Evolutionary conservation across 208 protist species (phyloP), one percentile per base, ranked within the genome.

Genomic region (Ichthyophonus hoferi): DNA sequence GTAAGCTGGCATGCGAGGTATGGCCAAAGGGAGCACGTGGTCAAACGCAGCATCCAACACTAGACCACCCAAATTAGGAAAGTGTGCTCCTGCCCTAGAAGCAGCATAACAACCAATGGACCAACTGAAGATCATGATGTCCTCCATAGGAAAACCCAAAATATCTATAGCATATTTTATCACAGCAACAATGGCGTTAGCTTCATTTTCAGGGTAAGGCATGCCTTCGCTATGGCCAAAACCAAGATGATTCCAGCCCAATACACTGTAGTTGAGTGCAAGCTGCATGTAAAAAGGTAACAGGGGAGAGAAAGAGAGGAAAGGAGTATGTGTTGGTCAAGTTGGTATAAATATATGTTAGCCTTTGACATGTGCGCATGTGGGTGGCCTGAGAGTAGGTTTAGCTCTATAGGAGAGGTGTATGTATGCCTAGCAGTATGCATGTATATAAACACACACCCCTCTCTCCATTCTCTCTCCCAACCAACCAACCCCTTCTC

Each of bases 11-110:
- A 90, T 87, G 2, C 67, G 79, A 24, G 2, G 1, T 1, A 83
- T 12, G 1, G 83, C 89, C 3, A 90, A 58, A 1, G 58, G 82
- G 17, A 83, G 81, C 2, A 90, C 79, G 34, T 79, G 40, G 67
- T 90, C 89, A 83, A 90, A 90, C 24, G 89, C 42, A 12, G 89
- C 89, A 82, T 90, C 89, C 40, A 90, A n/a, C 14, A 90, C 40
- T 0, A 90, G n/a, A 43, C 81, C 79, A n/a, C 39, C 12, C 40
- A 90, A 38, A 17, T 42, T 2, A 17, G 81, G 89, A 41, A 79
- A 83, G 7, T 81, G 35, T 24, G 37, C 67, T 33, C 42, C 89
- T 12, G 83, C 81, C 24, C 58, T 42, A 3, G 89, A 33, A 31
- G 83, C 89, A 43, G 42, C 12, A 37, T 58, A 88, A 12, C 89